Conservation (phyloP, 371 early-diverging fungal genomes). For the Mucor plumbeus region DNA sequence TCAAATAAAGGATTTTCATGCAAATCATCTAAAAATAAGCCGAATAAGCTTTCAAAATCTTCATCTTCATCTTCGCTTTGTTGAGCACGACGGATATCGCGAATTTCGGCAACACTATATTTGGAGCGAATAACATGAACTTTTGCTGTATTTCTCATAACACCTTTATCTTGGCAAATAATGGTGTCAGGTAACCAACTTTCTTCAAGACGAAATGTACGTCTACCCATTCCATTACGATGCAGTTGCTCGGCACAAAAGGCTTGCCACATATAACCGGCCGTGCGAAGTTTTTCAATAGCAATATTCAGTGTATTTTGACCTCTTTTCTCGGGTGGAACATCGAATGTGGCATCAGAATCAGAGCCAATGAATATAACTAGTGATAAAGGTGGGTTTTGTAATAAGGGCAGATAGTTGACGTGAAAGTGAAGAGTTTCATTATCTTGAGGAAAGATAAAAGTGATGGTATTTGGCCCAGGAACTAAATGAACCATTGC, state of each 20-base stretch:
- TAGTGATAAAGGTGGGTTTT: conserved; percentile 64
- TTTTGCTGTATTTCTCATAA: conserved; percentile 55
- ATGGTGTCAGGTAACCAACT: conserved; percentile 56
- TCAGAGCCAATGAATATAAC: conserved; percentile 65
- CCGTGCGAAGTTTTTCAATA: conserved; percentile 59
- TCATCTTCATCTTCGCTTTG: conserved; percentile 51
- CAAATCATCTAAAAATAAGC: conserved; percentile 54
- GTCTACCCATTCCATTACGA: conserved; percentile 57
- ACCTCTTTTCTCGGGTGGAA: conserved; percentile 55
- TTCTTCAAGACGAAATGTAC: conserved; percentile 75
- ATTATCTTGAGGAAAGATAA: conserved; percentile 35
- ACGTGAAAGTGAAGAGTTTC: conserved; percentile 35
- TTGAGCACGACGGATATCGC: conserved; percentile 63
- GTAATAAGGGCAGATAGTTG: conserved; percentile 58
- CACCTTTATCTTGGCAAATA: conserved; percentile 37
- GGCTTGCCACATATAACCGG: conserved; percentile 78
- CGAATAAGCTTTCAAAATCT: conserved; percentile 37
- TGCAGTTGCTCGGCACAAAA: conserved; percentile 74
- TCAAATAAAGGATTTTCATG: conserved; percentile 46
- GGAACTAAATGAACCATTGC: conserved; percentile 63
- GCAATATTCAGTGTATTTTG: conserved; percentile 58
- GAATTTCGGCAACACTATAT: conserved; percentile 57
- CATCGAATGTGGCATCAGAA: conserved; percentile 63
- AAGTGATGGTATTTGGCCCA: conserved; percentile 58
- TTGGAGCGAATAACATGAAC: conserved; percentile 62